phyloP scores from a whole-genome alignment of 2,329 filamentous ascomycete genomes.

The Alternaria dauci region DNA sequence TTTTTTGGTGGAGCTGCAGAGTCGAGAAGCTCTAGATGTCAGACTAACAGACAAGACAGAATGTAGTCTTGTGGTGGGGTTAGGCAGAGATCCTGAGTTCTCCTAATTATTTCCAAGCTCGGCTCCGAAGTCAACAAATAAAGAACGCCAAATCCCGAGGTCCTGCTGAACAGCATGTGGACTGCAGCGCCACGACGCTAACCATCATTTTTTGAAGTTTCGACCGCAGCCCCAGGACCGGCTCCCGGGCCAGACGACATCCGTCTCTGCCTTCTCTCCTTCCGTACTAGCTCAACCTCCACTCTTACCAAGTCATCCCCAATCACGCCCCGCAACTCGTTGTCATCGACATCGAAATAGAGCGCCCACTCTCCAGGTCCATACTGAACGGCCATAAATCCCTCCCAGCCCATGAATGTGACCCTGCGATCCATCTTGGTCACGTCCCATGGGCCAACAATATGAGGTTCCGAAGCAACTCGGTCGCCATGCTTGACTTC shows the following conservation, averaged over 20 bases:
- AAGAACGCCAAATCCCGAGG: background rate
- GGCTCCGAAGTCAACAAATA: background rate
- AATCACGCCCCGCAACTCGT: conserved; percentile 27
- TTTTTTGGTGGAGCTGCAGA: background rate
- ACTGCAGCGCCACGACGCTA: background rate
- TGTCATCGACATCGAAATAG: conserved; percentile 56
- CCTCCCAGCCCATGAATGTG: conserved; percentile 39
- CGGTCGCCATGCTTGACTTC: conserved; percentile 39
- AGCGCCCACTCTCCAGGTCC: conserved; percentile 35
- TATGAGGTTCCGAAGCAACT: conserved; percentile 30
- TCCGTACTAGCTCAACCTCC: conserved; percentile 26
- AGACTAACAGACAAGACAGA: too few species aligned
- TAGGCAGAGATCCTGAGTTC: background rate
- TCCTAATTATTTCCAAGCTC: background rate
- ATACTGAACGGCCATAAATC: conserved; percentile 39
- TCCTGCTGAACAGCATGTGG: background rate
- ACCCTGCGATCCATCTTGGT: conserved; percentile 33
- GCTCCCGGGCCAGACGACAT: background rate
- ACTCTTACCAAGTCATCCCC: conserved; percentile 16
- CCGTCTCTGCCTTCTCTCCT: conserved; percentile 21
- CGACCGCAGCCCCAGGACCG: background rate
- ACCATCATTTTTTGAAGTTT: background rate
- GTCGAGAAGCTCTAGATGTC: too few species aligned
- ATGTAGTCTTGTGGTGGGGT: background rate
- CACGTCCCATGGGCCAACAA: conserved; percentile 37